Base-by-base conservation (phyloP, 2,329 filamentous ascomycete genomes). In the Alternaria incomplexa region DNA sequence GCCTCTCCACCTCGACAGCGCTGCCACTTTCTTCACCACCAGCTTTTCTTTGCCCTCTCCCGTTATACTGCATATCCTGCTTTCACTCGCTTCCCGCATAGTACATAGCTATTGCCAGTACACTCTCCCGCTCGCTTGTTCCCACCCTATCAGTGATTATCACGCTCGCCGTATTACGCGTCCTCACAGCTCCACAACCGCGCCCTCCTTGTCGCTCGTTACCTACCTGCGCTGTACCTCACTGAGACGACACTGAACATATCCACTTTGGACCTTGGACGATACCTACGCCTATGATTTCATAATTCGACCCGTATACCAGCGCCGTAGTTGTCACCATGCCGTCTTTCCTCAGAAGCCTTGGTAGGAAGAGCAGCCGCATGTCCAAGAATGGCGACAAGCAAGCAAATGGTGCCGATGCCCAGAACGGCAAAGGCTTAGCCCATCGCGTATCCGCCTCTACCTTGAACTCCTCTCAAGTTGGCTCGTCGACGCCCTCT, bases 401-500 rank as follows among this genome's bases (percentile, higher is more conserved):
- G 54, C 63, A 63, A 22, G 51, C 44, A 17, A 70, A 70, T 51
- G 64, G 65, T 36, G 51, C 69, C 22, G 69, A 67, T 17, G 67
- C 63, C 15, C 67, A 73, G 40, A 66, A 67, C 32, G 66, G 63
- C 47, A 71, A 68, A 58, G 68, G 71, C 80, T 85, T 88, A 56
- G 58, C 70, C n/a, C 69, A 66, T 12, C 91, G 86, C 76, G 85
- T 87, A 68, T 89, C 87, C 12, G 86, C 87, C 10, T 89, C 88
- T 12, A 90, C 88, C 4, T 76, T 89, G 63, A 87, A 85, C 71
- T 89, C 88, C 28, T 77, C 76, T 4, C 81, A 83, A 30, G 81
- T 85, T 59, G 92, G 89, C 73, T 90, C 90, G 52, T 83, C 90
- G 47, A 93, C 93, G 52, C 91, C 92, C 40, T 91, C 92, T 0